These are phyloP conservation scores for Aspergillus nidulans DNA, from an alignment of 495 filamentous ascomycete species.

Conservation along the genomic window DNA sequence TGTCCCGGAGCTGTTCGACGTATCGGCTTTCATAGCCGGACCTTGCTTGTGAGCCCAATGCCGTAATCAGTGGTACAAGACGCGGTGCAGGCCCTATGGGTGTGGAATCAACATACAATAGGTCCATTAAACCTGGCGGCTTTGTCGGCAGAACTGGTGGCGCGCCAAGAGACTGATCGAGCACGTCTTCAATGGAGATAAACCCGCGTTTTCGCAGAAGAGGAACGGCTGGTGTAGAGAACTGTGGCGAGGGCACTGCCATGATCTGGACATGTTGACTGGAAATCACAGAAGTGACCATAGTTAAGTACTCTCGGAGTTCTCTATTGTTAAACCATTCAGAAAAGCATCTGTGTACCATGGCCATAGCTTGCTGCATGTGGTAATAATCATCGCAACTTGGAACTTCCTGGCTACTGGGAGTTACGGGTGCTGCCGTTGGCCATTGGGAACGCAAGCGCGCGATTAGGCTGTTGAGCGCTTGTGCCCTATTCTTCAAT, in stretches of 20 bases:
- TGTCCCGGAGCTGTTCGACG: constrained; percentile 18
- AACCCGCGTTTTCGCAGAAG: not conserved
- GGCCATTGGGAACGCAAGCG: not conserved
- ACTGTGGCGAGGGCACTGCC: not conserved
- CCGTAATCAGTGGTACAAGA: not conserved
- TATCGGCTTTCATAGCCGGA: constrained; percentile 22
- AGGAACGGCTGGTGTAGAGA: not conserved
- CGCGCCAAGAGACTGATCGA: not conserved
- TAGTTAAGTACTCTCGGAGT: constrained; percentile 3
- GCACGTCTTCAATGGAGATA: constrained; percentile 8
- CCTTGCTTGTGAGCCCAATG: constrained; percentile 5
- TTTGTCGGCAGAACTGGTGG: not conserved
- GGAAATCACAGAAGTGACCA: not conserved
- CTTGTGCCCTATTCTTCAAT: not conserved
- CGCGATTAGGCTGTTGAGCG: not conserved
- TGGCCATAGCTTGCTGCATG: not conserved
- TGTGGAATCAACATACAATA: not conserved
- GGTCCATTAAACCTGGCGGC: not conserved
- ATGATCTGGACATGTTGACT: not conserved
- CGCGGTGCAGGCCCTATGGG: not conserved
- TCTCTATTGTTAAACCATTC: constrained; percentile 13
- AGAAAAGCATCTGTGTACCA: not conserved
- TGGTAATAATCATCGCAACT: constrained; percentile 1
- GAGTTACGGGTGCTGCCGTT: not conserved
- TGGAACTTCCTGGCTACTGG: not conserved